These are phyloP conservation scores for Trichophyton verrucosum DNA, from an alignment of 2,329 filamentous ascomycete genomes.

Conservation along the genomic window DNA sequence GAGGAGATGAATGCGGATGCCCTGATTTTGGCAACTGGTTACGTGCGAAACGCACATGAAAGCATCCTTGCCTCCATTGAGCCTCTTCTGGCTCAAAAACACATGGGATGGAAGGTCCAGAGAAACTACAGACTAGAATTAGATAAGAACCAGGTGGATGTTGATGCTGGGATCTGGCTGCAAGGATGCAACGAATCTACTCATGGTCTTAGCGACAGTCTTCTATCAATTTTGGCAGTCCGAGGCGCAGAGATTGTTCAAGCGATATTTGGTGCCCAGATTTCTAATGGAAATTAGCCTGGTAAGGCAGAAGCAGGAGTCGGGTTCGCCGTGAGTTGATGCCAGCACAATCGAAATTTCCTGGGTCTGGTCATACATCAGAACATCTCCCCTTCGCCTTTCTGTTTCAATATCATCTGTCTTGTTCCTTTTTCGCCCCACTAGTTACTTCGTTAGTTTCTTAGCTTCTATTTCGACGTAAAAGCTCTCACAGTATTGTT, in stretches of 20 bases:
- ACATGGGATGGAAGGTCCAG: conserved; percentile 51
- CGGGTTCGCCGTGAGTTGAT: background rate
- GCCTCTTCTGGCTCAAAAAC: conserved; percentile 49
- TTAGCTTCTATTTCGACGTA: background rate
- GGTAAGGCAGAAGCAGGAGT: background rate
- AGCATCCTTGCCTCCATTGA: conserved; percentile 58
- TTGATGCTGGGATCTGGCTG: conserved; percentile 70
- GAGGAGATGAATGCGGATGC: conserved; percentile 65
- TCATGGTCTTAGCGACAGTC: conserved; percentile 73
- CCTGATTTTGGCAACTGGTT: conserved; percentile 78
- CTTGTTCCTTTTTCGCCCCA: background rate
- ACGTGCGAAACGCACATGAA: conserved; percentile 65
- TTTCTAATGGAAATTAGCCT: background rate
- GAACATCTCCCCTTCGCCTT: background rate
- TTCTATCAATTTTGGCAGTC: conserved; percentile 65
- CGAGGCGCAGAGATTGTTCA: conserved; percentile 23
- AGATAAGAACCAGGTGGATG: conserved; percentile 52
- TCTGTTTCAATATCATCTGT: background rate
- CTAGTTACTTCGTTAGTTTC: background rate
- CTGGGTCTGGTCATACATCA: background rate
- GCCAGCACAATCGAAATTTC: no score
- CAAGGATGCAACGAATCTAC: conserved; percentile 90
- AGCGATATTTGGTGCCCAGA: conserved; percentile 5
- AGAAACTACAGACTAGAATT: conserved; percentile 72
- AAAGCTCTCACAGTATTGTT: background rate